Percentiles rank a stretch among this genome's conserved stretches.
phyloP scores from a whole-genome alignment of 2,329 filamentous ascomycete genomes.

The Neofusicoccum umdonicola region DNA sequence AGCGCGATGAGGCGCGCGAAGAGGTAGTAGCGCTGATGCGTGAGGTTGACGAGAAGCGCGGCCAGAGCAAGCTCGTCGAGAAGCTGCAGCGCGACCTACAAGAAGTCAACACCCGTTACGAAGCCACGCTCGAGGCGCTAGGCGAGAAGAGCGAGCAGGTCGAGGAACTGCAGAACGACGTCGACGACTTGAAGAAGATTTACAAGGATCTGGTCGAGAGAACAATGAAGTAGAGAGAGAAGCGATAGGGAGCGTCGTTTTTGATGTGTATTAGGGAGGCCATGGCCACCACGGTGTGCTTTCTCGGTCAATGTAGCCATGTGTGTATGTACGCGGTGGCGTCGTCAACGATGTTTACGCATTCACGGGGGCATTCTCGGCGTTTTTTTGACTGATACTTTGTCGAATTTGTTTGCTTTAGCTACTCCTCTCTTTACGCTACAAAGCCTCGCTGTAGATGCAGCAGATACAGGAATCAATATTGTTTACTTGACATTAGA shows the following conservation, averaged over 20 bases:
- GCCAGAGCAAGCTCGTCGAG: slow-evolving; percentile 58
- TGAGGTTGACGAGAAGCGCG: slow-evolving; percentile 71
- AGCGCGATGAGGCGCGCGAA: slow-evolving; percentile 85
- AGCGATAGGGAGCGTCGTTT: neutral
- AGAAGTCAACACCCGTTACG: slow-evolving; percentile 73
- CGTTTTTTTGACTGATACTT: neutral
- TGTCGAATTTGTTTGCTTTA: neutral
- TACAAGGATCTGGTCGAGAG: slow-evolving; percentile 89
- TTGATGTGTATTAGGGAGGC: neutral
- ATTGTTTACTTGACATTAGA: neutral
- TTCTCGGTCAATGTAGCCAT: neutral
- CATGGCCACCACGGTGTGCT: neutral
- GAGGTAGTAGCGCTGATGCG: slow-evolving; percentile 91
- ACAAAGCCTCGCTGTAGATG: neutral
- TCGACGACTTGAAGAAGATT: slow-evolving; percentile 91
- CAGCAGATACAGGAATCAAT: neutral
- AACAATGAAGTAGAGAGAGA: slow-evolving; percentile 62
- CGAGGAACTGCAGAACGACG: slow-evolving; percentile 84
- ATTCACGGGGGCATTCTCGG: slow-evolving; percentile 3
- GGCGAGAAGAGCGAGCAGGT: slow-evolving; percentile 96
- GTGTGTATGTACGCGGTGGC: neutral
- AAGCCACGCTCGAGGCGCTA: slow-evolving; percentile 89
- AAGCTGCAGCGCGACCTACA: slow-evolving; percentile 67
- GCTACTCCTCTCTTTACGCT: neutral
- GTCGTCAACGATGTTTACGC: slow-evolving; percentile 8